Evolutionary conservation across 148 eudicot genomes (phyloP), one percentile per base, ranked within the genome.

Genomic region (Chenopodium berlandieri): DNA sequence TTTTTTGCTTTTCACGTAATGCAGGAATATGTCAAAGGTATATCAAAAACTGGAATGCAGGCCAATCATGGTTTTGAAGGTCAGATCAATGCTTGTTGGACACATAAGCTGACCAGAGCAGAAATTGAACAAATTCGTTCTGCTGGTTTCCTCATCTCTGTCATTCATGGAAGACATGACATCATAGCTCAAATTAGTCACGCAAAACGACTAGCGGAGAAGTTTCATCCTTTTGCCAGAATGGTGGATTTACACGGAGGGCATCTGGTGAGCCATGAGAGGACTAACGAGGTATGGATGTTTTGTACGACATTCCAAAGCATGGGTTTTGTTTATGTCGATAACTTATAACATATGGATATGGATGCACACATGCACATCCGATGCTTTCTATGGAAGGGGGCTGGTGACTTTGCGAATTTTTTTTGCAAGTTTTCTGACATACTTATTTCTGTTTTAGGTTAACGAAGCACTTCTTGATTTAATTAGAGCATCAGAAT

Each of bases 151-250:
- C 95, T 91, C 32, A 66, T 91, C 74, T 92, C 99, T 44, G 93
- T 96, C 82, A 94, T 96, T 85, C 99, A 96, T 87, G 99, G 99
- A 84, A 94, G 98, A 98, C 86, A 92, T 71, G 99, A 96, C 80
- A 81, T 96, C 72, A 88, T 96, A 82, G 99, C 99, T 85, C 99
- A 94, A 83, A 63, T 96, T 48, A 80, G 90, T 70, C 89, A 96
- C 84, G 99, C 95, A 50, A 91, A 78, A 89, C 84, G 88, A 81
- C 90, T 96, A 46, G 98, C 98, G 17, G 84, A 89, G 88, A 96
- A 90, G 85, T 89, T 96, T 78, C 76, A 88, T 82, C 99, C 99
- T 82, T 89, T 9, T 76, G 94, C 98, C 52, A 91, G 87, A 86
- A 91, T 96, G 95, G 90, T 94, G 64, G 99, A 96, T 81, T 88